Conservation (phyloP, 257 asterid genomes). For the Jasminum sambac region DNA sequence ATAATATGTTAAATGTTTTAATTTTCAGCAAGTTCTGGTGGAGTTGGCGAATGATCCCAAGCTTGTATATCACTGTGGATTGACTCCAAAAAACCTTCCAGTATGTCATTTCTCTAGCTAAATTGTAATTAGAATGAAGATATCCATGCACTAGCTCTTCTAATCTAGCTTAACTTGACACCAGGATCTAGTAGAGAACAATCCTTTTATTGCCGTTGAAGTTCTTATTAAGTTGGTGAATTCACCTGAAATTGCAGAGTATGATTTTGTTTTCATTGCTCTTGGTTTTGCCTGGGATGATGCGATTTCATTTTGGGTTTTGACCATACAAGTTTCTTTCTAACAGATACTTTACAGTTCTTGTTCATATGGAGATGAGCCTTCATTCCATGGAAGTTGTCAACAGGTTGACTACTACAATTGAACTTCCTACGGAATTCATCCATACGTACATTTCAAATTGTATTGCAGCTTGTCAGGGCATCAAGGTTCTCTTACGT, state of each 20-base stretch:
- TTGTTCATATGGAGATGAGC: slow-evolving; percentile 99
- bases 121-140: slow-evolving; percentile 19
- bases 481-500: slow-evolving; percentile 64
- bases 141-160: slow-evolving; percentile 20
- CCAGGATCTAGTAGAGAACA: slow-evolving; percentile 97
- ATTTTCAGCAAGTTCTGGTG: slow-evolving; percentile 72
- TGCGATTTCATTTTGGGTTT: slow-evolving; percentile 5
- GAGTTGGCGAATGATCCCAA: slow-evolving; percentile 85
- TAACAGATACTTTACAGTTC: slow-evolving; percentile 90
- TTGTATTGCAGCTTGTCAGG: slow-evolving; percentile 92
- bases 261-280: slow-evolving; percentile 33
- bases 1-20: slow-evolving; percentile 13
- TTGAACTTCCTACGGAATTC: slow-evolving; percentile 94
- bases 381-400: slow-evolving; percentile 99
- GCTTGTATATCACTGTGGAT: slow-evolving; percentile 97
- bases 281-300: slow-evolving; percentile 18
- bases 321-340: slow-evolving; percentile 23
- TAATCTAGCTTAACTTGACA: slow-evolving; percentile 17
- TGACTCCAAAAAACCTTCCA: slow-evolving; percentile 91
- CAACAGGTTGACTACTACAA: slow-evolving; percentile 93
- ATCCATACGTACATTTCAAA: slow-evolving; percentile 89
- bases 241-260: slow-evolving; percentile 96
- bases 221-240: slow-evolving; percentile 82
- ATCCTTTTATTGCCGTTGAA: slow-evolving; percentile 95
- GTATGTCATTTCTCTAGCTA: slow-evolving; percentile 48